A percentile compares a stretch with the other conserved stretches of the same genome.
phyloP scores from a whole-genome alignment of 2,329 filamentous ascomycete genomes.

The Colletotrichum sp. region DNA sequence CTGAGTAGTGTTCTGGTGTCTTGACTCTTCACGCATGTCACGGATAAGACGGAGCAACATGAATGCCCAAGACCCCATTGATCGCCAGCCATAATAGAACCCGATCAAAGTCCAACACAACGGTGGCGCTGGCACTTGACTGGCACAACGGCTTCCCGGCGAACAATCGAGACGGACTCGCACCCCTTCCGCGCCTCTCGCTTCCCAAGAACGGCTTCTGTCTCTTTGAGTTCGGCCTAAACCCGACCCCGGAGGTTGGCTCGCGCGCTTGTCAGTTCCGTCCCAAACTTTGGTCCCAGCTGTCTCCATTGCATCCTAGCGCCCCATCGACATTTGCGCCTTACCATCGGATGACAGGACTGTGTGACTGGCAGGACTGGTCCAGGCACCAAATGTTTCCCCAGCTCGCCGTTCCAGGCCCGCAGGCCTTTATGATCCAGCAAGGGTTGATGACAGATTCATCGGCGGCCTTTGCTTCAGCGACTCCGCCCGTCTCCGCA shows the following conservation, averaged over 20 bases:
- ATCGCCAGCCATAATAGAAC: not conserved
- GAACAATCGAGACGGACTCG: not conserved
- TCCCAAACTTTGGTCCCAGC: not conserved
- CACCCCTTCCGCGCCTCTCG: not conserved
- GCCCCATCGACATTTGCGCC: not conserved
- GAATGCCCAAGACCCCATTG: not conserved
- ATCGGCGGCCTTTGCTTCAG: not conserved
- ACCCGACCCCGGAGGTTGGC: not conserved
- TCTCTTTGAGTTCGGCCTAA: not conserved
- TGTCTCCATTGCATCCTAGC: not conserved
- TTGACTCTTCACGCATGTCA: not conserved
- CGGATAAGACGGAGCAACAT: not conserved
- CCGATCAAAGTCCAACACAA: not conserved
- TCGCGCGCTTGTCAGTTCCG: not conserved
- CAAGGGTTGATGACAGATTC: not conserved
- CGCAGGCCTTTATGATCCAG: not conserved
- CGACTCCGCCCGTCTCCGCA: constrained; percentile 3
- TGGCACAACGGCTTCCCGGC: not conserved
- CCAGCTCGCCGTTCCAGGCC: not conserved
- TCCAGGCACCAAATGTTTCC: not conserved
- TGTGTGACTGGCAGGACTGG: not conserved
- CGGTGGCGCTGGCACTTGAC: not conserved
- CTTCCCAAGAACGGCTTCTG: not conserved
- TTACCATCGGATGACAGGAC: constrained; percentile 6
- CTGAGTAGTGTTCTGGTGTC: not conserved